phyloP scores from a whole-genome alignment of 768 basidiomycete species.

The Kwoniella mangroviensis region DNA sequence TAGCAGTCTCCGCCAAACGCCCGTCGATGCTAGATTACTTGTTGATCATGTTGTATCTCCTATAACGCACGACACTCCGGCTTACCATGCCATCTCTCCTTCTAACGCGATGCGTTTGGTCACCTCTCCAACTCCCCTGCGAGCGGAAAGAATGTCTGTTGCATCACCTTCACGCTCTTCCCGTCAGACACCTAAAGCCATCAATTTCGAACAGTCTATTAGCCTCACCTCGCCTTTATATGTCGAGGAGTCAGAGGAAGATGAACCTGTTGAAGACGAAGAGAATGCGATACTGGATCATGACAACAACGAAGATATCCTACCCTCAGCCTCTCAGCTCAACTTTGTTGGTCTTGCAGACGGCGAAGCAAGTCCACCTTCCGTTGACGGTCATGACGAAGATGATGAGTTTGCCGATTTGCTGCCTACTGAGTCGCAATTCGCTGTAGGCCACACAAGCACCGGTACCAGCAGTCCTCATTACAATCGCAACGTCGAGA shows the following conservation, averaged over 20 bases:
- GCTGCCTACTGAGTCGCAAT: constrained; percentile 7
- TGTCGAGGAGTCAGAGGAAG: constrained; percentile 1
- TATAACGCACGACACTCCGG: not conserved
- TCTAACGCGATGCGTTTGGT: not conserved
- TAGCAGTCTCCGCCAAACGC: not conserved
- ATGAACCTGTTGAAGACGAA: not conserved
- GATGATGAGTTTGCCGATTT: constrained; percentile 21
- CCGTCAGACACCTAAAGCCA: not conserved
- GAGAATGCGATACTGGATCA: not conserved
- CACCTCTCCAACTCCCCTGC: not conserved
- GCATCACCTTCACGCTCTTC: not conserved
- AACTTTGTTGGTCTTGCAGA: not conserved
- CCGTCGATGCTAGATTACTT: not conserved
- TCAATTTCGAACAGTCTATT: not conserved
- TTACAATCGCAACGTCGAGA: not conserved
- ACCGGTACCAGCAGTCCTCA: not conserved
- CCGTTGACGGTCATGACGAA: not conserved
- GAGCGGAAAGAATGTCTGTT: not conserved
- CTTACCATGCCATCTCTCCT: not conserved
- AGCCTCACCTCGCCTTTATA: not conserved
- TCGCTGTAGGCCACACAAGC: not conserved
- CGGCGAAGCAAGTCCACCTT: not conserved
- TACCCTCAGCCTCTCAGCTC: constrained; percentile 9
- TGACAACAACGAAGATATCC: not conserved
- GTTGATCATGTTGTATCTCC: not conserved